phyloP scores from a whole-genome alignment of 352 stramenopile species.

The Pythium brassicae region DNA sequence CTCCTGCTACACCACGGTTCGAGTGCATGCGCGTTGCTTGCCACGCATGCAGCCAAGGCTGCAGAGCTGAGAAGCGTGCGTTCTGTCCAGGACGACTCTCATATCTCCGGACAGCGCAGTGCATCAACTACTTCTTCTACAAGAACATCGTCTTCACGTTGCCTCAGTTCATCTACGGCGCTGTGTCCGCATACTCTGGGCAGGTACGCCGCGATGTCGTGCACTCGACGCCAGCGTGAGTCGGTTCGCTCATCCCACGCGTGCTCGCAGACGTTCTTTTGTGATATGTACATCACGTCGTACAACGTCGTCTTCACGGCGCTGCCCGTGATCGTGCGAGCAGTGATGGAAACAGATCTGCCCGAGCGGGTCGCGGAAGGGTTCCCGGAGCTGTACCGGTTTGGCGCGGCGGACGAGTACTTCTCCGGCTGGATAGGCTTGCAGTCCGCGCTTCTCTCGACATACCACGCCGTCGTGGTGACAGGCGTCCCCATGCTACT shows the following conservation, averaged over 20 bases:
- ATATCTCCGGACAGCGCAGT: conserved; percentile 93
- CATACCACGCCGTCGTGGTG: conserved; percentile 57
- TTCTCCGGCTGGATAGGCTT: conserved; percentile 50
- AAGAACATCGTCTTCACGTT: conserved; percentile 96
- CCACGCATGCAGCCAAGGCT: no score
- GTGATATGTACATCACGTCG: conserved; percentile 82
- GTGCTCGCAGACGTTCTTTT: conserved; percentile 63
- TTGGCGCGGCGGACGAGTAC: conserved; percentile 51
- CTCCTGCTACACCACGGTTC: conserved; percentile 72
- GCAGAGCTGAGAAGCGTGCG: no score
- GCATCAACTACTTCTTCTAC: conserved; percentile 99
- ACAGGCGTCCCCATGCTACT: conserved; percentile 53
- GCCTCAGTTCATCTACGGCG: conserved; percentile 84
- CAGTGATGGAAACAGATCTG: conserved; percentile 76
- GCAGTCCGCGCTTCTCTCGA: conserved; percentile 33
- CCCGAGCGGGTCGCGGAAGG: conserved; percentile 53
- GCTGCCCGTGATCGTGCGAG: conserved; percentile 82
- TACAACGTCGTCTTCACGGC: conserved; percentile 95
- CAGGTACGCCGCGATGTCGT: conserved; percentile 31
- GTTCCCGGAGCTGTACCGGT: conserved; percentile 73
- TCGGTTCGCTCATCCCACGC: no score
- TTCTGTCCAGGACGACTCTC: conserved; percentile 86
- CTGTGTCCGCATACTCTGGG: conserved; percentile 85
- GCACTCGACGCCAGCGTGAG: not conserved
- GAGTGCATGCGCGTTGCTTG: not conserved